Base-by-base conservation (phyloP, 1,284 basidiomycete genomes). In the Coriolopsis trogii region DNA sequence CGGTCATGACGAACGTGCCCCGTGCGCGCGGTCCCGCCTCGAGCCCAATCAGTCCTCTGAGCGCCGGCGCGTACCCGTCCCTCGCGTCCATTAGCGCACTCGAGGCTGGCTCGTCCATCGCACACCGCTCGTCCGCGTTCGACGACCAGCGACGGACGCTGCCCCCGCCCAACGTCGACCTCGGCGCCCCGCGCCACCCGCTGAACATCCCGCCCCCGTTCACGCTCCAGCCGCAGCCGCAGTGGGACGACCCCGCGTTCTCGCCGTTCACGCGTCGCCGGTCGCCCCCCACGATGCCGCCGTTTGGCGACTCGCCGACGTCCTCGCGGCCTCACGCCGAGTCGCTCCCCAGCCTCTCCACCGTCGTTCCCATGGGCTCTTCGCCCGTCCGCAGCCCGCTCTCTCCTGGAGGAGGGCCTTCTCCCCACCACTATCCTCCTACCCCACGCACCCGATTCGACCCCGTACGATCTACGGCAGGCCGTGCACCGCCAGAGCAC, bases 141-240 rank as follows among this genome's bases (percentile, higher is more conserved):
- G 56, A 59, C 30, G 46, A 52, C 38, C 50, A 23, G 41, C 40
- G 47, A 34, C 56, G 60, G 8, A 48, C 37, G 15, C 48, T 52
- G 10, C 57, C 57, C 18, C 55, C 58, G 20, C 59, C 62, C 12
- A 50, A 62, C 41, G 58, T 62, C 55, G 61, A 67, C 30, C 65
- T 72, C 13, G 76, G 77, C 64, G 67, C 73, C 29, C 73, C 79
- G 68, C 78, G 74, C 59, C 59, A 73, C 63, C 66, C 78, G 60
- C 66, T 77, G 51, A 59, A 62, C 49, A 67, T 86, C 43, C 80
- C 83, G 7, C 84, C 84, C 18, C 83, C 84, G 8, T 85, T 82
- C 58, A 79, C 82, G 16, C 70, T 87, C n/a, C 82, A 86, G 63
- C 84, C 85, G 3, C 71, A 69, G 50, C 84, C 84, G 3, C 82